Evolutionary conservation across 495 filamentous ascomycete species (phyloP).

Genomic region (Tuber calosporum): DNA sequence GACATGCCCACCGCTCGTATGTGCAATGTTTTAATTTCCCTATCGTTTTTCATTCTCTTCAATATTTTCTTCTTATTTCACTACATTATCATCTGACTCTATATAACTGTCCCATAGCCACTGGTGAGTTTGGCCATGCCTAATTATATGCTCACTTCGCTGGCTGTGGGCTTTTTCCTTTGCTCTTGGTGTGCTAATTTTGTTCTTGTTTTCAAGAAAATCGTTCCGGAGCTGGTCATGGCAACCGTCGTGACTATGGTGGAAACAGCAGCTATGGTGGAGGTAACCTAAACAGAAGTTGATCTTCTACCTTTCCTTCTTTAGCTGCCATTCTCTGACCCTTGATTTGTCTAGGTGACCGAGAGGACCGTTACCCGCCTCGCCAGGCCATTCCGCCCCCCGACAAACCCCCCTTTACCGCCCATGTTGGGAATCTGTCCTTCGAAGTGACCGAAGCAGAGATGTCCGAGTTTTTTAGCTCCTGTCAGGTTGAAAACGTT

Average conservation of each 20-base stretch:
- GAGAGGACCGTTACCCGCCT: constrained; percentile 42
- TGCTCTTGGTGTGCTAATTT: constrained; percentile 13
- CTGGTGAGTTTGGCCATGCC: constrained; percentile 20
- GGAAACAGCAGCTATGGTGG: constrained; percentile 33
- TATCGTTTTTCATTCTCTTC: not conserved
- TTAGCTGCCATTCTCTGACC: constrained; percentile 17
- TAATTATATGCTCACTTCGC: not conserved
- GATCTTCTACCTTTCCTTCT: constrained; percentile 7
- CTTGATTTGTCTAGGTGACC: constrained; percentile 46
- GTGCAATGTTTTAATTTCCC: constrained; percentile 36
- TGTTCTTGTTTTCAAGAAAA: constrained; percentile 8
- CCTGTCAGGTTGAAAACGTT: constrained; percentile 76
- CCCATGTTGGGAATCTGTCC: constrained; percentile 90
- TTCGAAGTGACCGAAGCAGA: constrained; percentile 80
- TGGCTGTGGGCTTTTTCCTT: not conserved
- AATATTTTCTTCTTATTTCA: constrained; percentile 3
- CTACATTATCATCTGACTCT: constrained; percentile 17
- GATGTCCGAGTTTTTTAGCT: constrained; percentile 75
- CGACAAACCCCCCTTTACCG: constrained; percentile 84
- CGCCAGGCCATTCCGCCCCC: constrained; percentile 82
- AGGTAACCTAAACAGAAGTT: constrained; percentile 42
- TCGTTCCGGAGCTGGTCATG: constrained; percentile 25
- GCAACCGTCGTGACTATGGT: constrained; percentile 40
- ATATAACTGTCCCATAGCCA: constrained; percentile 12
- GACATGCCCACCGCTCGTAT: constrained; percentile 67